Conservation (phyloP, 2,329 filamentous ascomycete species). For the Aspergillus fischeri region DNA sequence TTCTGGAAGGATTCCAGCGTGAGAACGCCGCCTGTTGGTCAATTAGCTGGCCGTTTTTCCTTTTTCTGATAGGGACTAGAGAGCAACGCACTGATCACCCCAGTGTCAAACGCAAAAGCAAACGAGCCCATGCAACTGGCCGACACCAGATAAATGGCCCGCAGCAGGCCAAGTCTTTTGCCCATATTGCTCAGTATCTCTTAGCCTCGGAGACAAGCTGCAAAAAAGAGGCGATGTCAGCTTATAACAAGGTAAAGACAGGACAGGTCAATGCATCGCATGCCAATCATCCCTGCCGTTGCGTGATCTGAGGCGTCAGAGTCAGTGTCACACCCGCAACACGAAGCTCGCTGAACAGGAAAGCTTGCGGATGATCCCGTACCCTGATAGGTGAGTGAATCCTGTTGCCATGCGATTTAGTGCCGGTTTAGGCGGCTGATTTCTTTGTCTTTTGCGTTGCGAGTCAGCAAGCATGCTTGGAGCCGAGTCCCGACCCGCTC, state of each 20-base stretch:
- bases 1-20: constrained; percentile 41
- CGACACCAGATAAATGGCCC: constrained; percentile 34
- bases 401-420: too few relatives aligned
- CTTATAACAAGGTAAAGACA: neutral
- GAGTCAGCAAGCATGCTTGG: neutral
- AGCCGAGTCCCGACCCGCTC: too few relatives aligned
- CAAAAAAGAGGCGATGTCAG: neutral
- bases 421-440: neutral
- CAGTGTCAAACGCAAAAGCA: constrained; percentile 38
- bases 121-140: constrained; percentile 38
- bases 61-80: neutral
- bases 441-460: neutral
- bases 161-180: constrained; percentile 30
- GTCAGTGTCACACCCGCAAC: neutral
- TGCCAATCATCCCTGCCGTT: neutral
- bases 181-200: constrained; percentile 27
- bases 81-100: constrained; percentile 29
- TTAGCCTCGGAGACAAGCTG: neutral
- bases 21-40: constrained; percentile 38
- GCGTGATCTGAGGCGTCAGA: neutral
- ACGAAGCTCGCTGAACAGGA: neutral
- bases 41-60: neutral
- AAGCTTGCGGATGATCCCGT: neutral
- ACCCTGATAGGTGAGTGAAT: neutral
- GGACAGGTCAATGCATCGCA: neutral